A percentile compares a stretch with the other conserved stretches of the same genome.
Conservation (phyloP, 345 rosid species). For the Garcia nutans region DNA sequence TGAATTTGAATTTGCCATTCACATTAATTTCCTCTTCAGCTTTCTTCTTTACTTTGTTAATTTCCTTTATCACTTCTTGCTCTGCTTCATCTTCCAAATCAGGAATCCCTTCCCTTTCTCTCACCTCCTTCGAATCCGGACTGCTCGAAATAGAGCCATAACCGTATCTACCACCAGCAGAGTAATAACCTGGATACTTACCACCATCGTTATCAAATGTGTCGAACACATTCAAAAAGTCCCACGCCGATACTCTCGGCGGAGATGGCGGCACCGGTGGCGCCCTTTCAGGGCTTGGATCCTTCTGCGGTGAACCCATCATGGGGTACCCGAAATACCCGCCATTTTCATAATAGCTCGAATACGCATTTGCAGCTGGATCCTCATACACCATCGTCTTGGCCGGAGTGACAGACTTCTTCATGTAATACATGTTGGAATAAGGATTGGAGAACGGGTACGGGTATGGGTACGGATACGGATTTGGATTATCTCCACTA, state of each 20-base stretch:
- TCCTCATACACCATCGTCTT: constrained; percentile 66
- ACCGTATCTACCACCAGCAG: constrained; percentile 31
- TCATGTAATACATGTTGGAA: constrained; percentile 62
- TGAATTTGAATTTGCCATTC: constrained; percentile 18
- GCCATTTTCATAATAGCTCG: constrained; percentile 42
- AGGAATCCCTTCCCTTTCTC: constrained; percentile 95
- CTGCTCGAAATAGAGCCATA: constrained; percentile 61
- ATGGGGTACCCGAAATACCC: constrained; percentile 54
- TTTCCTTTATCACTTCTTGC: constrained; percentile 51
- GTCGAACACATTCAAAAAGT: constrained; percentile 72
- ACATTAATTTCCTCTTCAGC: constrained; percentile 25
- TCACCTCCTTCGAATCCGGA: constrained; percentile 84
- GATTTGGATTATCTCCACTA: constrained; percentile 7
- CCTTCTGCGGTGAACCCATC: constrained; percentile 38
- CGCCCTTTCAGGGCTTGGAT: constrained; percentile 37
- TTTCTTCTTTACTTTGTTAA: constrained; percentile 36
- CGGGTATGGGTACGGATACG: constrained; percentile 8
- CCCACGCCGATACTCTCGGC: constrained; percentile 72
- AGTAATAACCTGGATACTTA: constrained; percentile 34
- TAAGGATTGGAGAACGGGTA: neutral
- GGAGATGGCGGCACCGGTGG: constrained; percentile 76
- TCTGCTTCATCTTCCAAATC: constrained; percentile 94
- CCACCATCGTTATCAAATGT: constrained; percentile 38
- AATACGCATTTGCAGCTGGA: constrained; percentile 42
- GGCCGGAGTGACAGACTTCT: constrained; percentile 59